Evolutionary conservation across 441 rosid species (phyloP), one percentile per base, ranked within the genome.

Genomic region (Adansonia grandidieri): DNA sequence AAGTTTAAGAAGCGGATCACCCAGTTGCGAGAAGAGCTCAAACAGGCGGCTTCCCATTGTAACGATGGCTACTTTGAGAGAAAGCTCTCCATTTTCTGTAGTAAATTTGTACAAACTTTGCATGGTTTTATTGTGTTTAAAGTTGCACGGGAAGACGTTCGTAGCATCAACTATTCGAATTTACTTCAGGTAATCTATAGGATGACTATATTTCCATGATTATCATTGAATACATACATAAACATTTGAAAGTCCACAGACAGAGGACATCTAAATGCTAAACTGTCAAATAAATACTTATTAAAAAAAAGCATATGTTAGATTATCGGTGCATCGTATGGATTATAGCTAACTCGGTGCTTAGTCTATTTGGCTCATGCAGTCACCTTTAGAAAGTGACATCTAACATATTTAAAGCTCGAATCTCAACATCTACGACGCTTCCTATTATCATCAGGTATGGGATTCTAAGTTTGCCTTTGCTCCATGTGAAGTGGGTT

Each of bases 111-210:
- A 76, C 44, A 64, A 66, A 77, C 83, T 40, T 79, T 84, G 44
- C 77, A 82, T 14, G 87, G 87, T 6, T 82, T 84, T 56, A 84
- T 84, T 71, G 81, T 84, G 51, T 84, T 84, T n/a, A 85, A 84
- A 68, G 83, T 84, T 53, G 79, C 75, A 40, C 82, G 87, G 87
- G 71, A 72, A 37, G 78, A 80, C 71, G 85, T 84, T 58, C 83
- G 83, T 32, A 85, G 87, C 61, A 66, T 82, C 69, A 82, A 84
- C 80, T 84, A 84, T 73, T 22, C 57, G 58, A 82, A 80, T 22
- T 81, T 79, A 75, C 87, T 84, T 47, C 87, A 82, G 87, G 87
- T 82, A 65, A 56, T 17, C 10, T 2, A 56, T 9, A 22, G 5
- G 5, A 56, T n/a, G 60, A 56, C 3, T 51, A 14, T 13, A 48